These are phyloP conservation scores for Laguncularia racemosa DNA, from an alignment of 345 rosid species.

Conservation along the genomic window DNA sequence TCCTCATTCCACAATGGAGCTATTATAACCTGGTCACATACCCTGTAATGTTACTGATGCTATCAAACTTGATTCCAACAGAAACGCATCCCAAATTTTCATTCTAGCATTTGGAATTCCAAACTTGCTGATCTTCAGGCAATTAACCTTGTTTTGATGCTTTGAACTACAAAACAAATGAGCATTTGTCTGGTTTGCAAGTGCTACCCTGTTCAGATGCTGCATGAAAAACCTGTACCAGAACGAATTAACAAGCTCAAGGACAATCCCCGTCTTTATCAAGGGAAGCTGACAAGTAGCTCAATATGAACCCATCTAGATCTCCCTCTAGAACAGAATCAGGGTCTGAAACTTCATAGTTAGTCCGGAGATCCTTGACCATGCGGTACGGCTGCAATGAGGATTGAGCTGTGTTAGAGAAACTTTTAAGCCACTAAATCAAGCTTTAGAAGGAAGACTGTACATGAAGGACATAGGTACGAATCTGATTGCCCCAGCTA, in stretches of 20 bases:
- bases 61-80: no score
- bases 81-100: no score
- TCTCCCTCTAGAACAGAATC: conserved; percentile 90
- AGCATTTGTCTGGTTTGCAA: no score
- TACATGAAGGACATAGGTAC: conserved; percentile 90
- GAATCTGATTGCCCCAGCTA: conserved; percentile 94
- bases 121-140: no score
- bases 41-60: no score
- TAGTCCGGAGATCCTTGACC: conserved; percentile 94
- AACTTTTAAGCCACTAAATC: not conserved
- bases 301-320: conserved; percentile 71
- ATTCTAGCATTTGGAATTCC: no score
- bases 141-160: no score
- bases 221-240: no score
- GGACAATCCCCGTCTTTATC: conserved; percentile 40
- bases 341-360: conserved; percentile 82
- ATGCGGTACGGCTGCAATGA: conserved; percentile 70
- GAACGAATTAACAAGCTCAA: not conserved
- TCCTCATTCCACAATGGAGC: no score
- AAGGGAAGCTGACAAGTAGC: conserved; percentile 67
- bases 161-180: no score
- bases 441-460: not conserved
- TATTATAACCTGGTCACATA: no score
- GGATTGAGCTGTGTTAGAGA: not conserved
- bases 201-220: no score